Percentiles rank a stretch among this genome's conserved stretches.
These are phyloP conservation scores for Paxillus rubicundulus DNA, from an alignment of 768 basidiomycete genomes.

Conservation along the genomic window DNA sequence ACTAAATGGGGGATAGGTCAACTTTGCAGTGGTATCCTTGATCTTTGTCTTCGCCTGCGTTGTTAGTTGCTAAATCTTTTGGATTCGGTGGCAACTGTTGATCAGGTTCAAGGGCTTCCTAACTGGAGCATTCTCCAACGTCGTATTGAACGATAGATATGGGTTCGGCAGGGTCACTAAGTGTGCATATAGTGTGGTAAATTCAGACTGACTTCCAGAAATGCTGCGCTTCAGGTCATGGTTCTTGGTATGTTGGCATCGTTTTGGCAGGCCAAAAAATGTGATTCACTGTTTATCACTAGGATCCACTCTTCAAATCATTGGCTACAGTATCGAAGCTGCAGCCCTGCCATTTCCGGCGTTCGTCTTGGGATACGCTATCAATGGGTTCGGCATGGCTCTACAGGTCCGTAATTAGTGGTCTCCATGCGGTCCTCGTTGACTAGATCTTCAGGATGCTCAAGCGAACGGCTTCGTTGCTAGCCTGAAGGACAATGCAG, in stretches of 20 bases:
- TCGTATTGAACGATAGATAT: slow-evolving; percentile 27
- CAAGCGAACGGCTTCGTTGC: slow-evolving; percentile 48
- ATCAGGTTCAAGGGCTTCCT: slow-evolving; percentile 28
- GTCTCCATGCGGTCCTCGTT: neutral
- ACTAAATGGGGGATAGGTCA: slow-evolving; percentile 27
- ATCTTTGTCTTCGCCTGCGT: slow-evolving; percentile 42
- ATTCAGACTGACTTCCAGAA: neutral
- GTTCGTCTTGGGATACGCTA: slow-evolving; percentile 39
- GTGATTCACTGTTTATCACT: neutral
- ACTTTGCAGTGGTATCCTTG: slow-evolving; percentile 40
- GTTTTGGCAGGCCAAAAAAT: neutral
- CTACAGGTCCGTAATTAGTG: slow-evolving; percentile 36
- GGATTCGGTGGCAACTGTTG: neutral
- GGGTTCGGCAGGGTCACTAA: slow-evolving; percentile 34
- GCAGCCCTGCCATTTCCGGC: slow-evolving; percentile 45
- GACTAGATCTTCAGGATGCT: slow-evolving; percentile 35
- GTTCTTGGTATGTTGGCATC: slow-evolving; percentile 21
- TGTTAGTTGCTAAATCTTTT: slow-evolving; percentile 22
- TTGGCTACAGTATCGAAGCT: slow-evolving; percentile 37
- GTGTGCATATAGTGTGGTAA: neutral
- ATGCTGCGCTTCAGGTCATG: slow-evolving; percentile 19
- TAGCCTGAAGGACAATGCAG: slow-evolving; percentile 36
- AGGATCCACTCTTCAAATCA: slow-evolving; percentile 31
- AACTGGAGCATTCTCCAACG: slow-evolving; percentile 31
- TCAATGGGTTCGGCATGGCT: slow-evolving; percentile 47